Base-by-base conservation (phyloP, 192 early-diverging fungal genomes). In the Dissophora ornata region DNA sequence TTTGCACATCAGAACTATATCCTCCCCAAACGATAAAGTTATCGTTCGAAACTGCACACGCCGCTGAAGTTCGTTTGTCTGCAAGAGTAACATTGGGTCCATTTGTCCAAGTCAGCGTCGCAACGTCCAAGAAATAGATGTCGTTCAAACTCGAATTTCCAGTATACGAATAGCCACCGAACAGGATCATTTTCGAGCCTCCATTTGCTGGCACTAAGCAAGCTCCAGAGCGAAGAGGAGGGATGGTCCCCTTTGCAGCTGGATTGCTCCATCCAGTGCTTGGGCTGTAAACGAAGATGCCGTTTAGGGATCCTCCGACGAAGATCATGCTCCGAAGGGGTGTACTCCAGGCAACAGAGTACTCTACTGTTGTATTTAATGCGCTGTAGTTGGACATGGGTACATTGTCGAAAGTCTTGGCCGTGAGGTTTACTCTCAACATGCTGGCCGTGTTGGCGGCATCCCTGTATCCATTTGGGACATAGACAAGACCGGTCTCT, bases 131-230 rank as follows among this genome's bases (percentile, higher is more conserved):
- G 21, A 60, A 21, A n/a, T 60, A 33, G 18, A 60, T 60, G 2
- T 21, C 38, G 12, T 11, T 47, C 25, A 33, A 4, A 21, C n/a
- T 33, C 1, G 9, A 12, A 16, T 16, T 18, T 47, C 26, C 30
- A 18, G 13, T 5, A 2, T 1, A 28, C 9, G 25, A 25, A 15
- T 57, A 45, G 34, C 56, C 56, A 3, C 56, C 56, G 44, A 57
- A 57, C 18, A 57, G 38, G 3, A 57, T 18, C 56, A 57, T 41
- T 26, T 57, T 57, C 1, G 56, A 26, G 13, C 56, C 56, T 29
- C 41, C 41, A 18, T 57, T 29, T 2, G 41, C 56, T 12, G 21
- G 34, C 13, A 46, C 30, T 25, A 60, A 16, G 42, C 57, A 60
- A 16, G 28, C 57, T 19, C 15, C 44, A 7, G 29, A 19, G 1